Evolutionary conservation across 371 early-diverging fungal genomes (phyloP).

Genomic region (Fennellomyces sp.): DNA sequence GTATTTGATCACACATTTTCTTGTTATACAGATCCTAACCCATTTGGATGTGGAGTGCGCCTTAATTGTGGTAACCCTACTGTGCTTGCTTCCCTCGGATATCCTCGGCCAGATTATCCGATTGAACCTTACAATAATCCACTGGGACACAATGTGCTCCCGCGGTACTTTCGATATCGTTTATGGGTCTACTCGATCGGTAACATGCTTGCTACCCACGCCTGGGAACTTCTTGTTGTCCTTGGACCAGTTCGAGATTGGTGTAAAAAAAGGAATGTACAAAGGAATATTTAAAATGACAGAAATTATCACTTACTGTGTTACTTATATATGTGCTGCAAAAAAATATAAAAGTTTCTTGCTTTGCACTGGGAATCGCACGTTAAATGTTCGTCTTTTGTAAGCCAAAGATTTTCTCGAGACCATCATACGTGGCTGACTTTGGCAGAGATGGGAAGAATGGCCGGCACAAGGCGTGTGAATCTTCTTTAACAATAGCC

Average conservation of each 20-base stretch:
- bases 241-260: conserved; percentile 52
- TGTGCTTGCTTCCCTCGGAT: conserved; percentile 52
- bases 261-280: conserved; percentile 21
- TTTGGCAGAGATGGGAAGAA: too few species aligned
- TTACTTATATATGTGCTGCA: too few species aligned
- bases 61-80: conserved; percentile 75
- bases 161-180: conserved; percentile 61
- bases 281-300: background rate
- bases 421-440: too few species aligned
- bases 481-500: conserved; percentile 64
- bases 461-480: too few species aligned
- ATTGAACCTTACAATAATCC: conserved; percentile 64
- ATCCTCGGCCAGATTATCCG: conserved; percentile 48
- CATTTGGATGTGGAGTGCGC: conserved; percentile 68
- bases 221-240: conserved; percentile 60
- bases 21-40: conserved; percentile 55
- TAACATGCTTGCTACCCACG: conserved; percentile 43
- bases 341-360: too few species aligned
- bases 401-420: too few species aligned
- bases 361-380: too few species aligned
- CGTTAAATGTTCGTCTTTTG: too few species aligned
- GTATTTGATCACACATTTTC: background rate
- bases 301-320: background rate
- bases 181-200: conserved; percentile 57
- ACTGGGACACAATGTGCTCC: conserved; percentile 72